phyloP scores from a whole-genome alignment of 78 protist species.

The Trichosphaerium sp. region DNA sequence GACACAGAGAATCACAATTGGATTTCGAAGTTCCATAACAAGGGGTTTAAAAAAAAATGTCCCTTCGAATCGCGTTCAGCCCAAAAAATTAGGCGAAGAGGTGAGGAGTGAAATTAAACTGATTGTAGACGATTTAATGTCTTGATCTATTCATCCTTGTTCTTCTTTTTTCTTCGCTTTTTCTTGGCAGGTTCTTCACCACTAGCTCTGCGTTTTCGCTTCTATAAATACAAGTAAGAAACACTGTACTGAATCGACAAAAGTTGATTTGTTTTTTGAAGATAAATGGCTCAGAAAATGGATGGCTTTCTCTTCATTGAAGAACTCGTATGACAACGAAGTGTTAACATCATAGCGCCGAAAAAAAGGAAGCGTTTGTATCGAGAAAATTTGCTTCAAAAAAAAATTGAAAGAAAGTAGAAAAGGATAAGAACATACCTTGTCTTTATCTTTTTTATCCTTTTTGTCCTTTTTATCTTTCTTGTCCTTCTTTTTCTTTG shows the following conservation, averaged over 20 bases:
- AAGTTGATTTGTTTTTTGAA: not conserved
- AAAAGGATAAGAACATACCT: not conserved
- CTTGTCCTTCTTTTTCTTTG: conserved; percentile 9
- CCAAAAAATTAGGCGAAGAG: too few species aligned
- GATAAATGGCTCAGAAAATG: not conserved
- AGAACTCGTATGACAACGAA: not conserved
- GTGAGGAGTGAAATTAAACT: too few species aligned
- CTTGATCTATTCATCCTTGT: not conserved
- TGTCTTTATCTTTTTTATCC: not conserved
- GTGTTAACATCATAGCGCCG: not conserved
- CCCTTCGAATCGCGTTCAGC: too few species aligned
- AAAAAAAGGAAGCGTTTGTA: not conserved
- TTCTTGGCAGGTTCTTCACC: not conserved
- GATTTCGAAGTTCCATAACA: too few species aligned
- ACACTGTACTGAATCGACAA: not conserved
- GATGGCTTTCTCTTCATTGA: not conserved
- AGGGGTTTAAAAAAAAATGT: too few species aligned
- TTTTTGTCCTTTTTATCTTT: conserved; percentile 14
- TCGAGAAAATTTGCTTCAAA: not conserved
- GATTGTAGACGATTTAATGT: too few species aligned
- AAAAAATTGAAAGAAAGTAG: not conserved
- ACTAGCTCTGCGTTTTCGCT: not conserved
- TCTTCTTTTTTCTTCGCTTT: not conserved
- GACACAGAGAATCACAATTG: too few species aligned
- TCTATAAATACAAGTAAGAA: not conserved